A percentile compares a stretch with the other conserved stretches of the same genome.
Conservation (phyloP, 345 rosid genomes). For the Eutrema heterophyllum region DNA sequence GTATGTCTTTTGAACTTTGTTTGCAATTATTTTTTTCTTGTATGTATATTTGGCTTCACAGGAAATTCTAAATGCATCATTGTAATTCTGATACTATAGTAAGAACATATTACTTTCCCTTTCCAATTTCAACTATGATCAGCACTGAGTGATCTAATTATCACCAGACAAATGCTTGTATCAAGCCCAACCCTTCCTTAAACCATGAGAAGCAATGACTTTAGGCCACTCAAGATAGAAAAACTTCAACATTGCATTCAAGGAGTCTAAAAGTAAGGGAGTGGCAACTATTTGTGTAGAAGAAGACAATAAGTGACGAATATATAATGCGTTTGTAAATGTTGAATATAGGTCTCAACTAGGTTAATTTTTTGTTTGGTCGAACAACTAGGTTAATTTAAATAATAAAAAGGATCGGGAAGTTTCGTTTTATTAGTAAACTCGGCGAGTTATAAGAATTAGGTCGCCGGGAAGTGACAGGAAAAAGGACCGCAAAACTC, state of each 20-base stretch:
- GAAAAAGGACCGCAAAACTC: too few species aligned
- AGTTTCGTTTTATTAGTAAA: too few species aligned
- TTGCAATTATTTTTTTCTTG: not conserved
- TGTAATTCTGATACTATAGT: not conserved
- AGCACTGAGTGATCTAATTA: not conserved
- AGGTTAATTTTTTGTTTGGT: too few species aligned
- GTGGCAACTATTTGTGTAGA: not conserved
- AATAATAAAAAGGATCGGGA: too few species aligned
- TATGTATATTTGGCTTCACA: not conserved
- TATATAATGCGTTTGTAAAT: not conserved
- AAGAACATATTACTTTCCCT: not conserved
- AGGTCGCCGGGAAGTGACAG: too few species aligned
- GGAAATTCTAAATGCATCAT: not conserved
- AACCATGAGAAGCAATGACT: not conserved
- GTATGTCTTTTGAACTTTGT: not conserved
- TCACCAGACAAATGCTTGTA: not conserved
- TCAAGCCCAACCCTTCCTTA: not conserved
- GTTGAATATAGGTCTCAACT: too few species aligned
- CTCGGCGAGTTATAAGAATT: too few species aligned
- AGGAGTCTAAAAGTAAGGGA: not conserved
- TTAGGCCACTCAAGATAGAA: not conserved
- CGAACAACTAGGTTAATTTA: too few species aligned
- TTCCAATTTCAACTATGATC: not conserved
- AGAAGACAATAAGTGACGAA: not conserved
- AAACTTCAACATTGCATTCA: not conserved